Evolutionary conservation across 2,329 filamentous ascomycete genomes (phyloP), one percentile per base, ranked within the genome.

Genomic region (Curvularia sp.): DNA sequence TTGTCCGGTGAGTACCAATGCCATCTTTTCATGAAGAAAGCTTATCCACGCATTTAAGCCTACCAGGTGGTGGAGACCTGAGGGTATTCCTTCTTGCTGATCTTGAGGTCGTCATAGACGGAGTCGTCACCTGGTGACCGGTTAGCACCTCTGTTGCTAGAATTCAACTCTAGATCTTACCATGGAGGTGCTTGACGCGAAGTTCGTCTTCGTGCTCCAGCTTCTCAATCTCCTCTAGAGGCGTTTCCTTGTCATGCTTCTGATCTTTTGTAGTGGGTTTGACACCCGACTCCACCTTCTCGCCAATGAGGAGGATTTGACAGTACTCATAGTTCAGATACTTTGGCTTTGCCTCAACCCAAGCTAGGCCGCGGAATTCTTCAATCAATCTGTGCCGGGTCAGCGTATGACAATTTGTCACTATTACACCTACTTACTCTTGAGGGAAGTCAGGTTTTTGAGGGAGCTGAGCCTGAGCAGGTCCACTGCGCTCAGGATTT

Each of bases 291-390:
- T 85, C 81, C 23, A 77, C 79, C 1, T 83, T 83, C 67, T 92
- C 87, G 6, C 93, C 92, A 43, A 97, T 88, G 55, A 97, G 82
- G 9, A 97, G 78, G 53, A 96, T 83, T 71, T 96, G 91, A 0
- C 89, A 85, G 64, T 91, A 90, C 32, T 83, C 83, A 70, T 91
- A 92, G 67, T 94, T 84, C 3, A 96, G 81, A 65, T 93, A 87
- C 57, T 89, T 86, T 0, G 92, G 90, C 64, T 88, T 82, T 0
- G 91, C 82, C 0, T 91, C 87, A 55, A 87, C 82, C 93, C 93
- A 97, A 43, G 90, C 87, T 2, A 90, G 81, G 6, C 85, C 83
- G 15, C 83, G 80, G 69, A 97, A 96, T 60, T 91, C 89, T 2
- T 92, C 84, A 28, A 87, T 81, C 21, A 95, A 80, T 36, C 88